Evolutionary conservation across 2,329 filamentous ascomycete species (phyloP).

Genomic region (Scedosporium dehoogii): DNA sequence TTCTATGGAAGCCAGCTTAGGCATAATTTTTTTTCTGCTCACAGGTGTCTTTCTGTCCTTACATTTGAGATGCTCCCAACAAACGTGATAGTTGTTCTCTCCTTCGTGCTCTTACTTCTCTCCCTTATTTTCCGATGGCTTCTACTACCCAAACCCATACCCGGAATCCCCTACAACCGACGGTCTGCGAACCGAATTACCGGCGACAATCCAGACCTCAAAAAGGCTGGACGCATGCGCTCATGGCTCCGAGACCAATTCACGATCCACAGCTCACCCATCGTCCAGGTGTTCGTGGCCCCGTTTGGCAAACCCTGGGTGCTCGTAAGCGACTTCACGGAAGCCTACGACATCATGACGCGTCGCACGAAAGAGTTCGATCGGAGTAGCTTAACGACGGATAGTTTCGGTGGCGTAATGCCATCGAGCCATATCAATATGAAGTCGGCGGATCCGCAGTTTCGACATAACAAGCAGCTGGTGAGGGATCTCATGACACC

Average conservation of each 20-base stretch:
- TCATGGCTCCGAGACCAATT: background rate
- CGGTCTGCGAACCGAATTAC: conserved; percentile 23
- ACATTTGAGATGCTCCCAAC: too few relatives aligned
- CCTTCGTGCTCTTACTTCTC: background rate
- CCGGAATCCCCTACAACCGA: conserved; percentile 34
- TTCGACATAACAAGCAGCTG: conserved; percentile 22
- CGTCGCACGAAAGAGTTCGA: conserved; percentile 34
- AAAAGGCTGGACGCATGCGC: too few relatives aligned
- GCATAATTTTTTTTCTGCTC: too few relatives aligned
- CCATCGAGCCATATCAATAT: conserved; percentile 23
- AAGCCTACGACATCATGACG: conserved; percentile 33
- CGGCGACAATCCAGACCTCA: conserved; percentile 26
- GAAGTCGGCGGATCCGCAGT: conserved; percentile 19
- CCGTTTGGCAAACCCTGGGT: conserved; percentile 32
- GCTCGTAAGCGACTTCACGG: conserved; percentile 28
- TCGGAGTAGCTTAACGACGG: conserved; percentile 22
- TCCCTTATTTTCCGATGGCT: background rate
- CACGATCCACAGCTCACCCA: conserved; percentile 22
- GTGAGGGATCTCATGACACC: conserved; percentile 27
- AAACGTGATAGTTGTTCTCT: too few relatives aligned
- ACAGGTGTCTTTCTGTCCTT: too few relatives aligned
- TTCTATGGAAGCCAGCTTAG: too few relatives aligned
- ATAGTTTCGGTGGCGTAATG: conserved; percentile 20
- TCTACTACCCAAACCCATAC: conserved; percentile 31
- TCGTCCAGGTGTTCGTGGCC: conserved; percentile 36